Percentiles rank a stretch among this genome's conserved stretches.
These are phyloP conservation scores for Petrea volubilis DNA, from an alignment of 257 asterid genomes.

Conservation along the genomic window DNA sequence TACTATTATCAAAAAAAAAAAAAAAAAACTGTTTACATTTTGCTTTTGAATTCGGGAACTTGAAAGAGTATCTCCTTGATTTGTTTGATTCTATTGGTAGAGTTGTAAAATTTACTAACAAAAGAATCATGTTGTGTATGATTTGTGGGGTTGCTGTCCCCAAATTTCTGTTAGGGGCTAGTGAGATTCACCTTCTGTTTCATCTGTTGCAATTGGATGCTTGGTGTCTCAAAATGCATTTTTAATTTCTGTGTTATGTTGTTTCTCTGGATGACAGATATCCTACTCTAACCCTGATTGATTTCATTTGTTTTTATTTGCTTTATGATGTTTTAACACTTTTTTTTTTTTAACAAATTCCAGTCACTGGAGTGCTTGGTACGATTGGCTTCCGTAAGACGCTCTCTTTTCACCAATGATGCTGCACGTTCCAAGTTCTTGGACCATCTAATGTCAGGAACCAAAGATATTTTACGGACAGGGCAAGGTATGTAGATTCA, in stretches of 20 bases:
- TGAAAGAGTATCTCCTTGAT: too few species aligned
- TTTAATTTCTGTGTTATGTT: slow-evolving; percentile 1
- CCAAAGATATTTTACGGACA: slow-evolving; percentile 83
- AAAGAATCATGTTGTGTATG: slow-evolving; percentile 1
- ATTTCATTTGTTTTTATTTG: slow-evolving; percentile 3
- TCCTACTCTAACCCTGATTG: neutral
- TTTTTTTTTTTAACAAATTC: neutral
- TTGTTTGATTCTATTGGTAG: too few species aligned
- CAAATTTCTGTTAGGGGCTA: neutral
- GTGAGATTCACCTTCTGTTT: neutral
- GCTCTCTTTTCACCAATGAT: slow-evolving; percentile 90
- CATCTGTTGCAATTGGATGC: neutral
- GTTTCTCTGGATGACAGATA: neutral
- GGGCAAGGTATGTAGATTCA: slow-evolving; percentile 69
- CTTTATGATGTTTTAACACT: slow-evolving; percentile 1
- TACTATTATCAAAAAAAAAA: too few species aligned
- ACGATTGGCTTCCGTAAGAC: slow-evolving; percentile 90
- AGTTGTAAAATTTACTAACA: too few species aligned
- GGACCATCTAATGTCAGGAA: slow-evolving; percentile 94
- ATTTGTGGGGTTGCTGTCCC: neutral
- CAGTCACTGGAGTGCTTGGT: slow-evolving; percentile 97
- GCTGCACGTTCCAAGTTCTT: slow-evolving; percentile 82
- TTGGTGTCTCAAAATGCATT: slow-evolving; percentile 6
- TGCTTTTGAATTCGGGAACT: too few species aligned
- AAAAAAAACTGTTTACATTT: too few species aligned